Evolutionary conservation across 169 alveolate genomes (phyloP).

Genomic region (Prorocentrum cordatum): DNA sequence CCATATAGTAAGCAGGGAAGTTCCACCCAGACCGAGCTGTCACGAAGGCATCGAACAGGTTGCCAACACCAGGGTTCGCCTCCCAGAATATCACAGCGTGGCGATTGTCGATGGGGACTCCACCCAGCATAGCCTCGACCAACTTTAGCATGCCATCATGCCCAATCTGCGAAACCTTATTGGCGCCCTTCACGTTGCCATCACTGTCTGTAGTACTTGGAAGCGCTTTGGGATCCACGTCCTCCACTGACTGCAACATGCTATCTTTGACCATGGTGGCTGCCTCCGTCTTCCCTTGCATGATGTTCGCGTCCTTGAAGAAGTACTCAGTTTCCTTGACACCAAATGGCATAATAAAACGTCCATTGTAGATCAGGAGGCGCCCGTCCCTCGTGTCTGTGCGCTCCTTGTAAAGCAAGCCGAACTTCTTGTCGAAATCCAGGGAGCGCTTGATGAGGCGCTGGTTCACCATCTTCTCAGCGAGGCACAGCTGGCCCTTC

Average conservation of each 20-base stretch:
- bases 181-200: neutral
- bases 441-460: neutral
- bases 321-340: neutral
- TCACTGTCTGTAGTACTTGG: neutral
- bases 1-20: neutral
- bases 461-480: neutral
- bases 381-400: slow-evolving; percentile 1
- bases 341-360: neutral
- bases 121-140: neutral
- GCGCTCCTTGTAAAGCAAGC: neutral
- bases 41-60: neutral
- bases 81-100: neutral
- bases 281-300: neutral
- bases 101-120: neutral
- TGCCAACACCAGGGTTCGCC: neutral
- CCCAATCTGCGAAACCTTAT: neutral
- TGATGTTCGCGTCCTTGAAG: neutral
- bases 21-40: neutral
- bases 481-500: neutral
- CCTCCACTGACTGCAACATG: neutral
- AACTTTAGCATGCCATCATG: neutral
- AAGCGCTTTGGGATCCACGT: neutral
- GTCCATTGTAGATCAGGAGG: neutral
- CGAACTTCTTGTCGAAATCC: neutral
- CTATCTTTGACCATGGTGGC: neutral